Percentiles rank a stretch among this genome's conserved stretches.
These are phyloP conservation scores for Tolypocladium inflatum DNA, from an alignment of 2,329 filamentous ascomycete genomes.

Conservation along the genomic window DNA sequence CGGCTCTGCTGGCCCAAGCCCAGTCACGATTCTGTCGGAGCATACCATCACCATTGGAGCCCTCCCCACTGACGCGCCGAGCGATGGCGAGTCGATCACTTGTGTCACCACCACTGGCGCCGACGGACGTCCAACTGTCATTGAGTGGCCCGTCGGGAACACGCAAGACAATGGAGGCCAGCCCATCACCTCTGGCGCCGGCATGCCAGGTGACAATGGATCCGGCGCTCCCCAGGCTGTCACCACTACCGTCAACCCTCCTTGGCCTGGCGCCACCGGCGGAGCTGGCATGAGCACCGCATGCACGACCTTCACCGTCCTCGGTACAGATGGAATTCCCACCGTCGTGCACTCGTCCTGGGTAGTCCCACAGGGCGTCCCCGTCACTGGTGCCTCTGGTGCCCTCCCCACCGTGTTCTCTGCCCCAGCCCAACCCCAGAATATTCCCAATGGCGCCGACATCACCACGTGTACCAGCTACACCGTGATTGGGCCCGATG, in stretches of 20 bases:
- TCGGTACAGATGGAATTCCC: slow-evolving; percentile 17
- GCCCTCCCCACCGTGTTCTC: background rate
- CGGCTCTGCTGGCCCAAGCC: slow-evolving; percentile 7
- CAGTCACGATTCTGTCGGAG: slow-evolving; percentile 11
- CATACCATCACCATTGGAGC: slow-evolving; percentile 11
- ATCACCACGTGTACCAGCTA: slow-evolving; percentile 8
- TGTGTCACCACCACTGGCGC: slow-evolving; percentile 11
- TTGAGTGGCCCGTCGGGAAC: slow-evolving; percentile 7
- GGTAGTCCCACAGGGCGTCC: slow-evolving; percentile 5
- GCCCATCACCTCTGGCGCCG: slow-evolving; percentile 5
- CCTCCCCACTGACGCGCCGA: background rate
- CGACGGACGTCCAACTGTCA: slow-evolving; percentile 17
- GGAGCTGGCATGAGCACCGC: slow-evolving; percentile 7
- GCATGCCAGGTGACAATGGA: slow-evolving; percentile 4
- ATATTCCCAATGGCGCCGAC: background rate
- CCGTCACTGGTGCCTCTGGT: background rate
- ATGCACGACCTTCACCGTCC: slow-evolving; percentile 16
- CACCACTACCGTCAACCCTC: background rate
- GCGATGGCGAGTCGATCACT: slow-evolving; percentile 3
- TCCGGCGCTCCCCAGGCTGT: slow-evolving; percentile 2
- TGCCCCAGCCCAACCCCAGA: background rate
- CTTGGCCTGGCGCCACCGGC: background rate
- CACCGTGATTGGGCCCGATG: slow-evolving; percentile 9
- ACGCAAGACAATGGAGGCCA: slow-evolving; percentile 5
- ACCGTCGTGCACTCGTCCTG: slow-evolving; percentile 18